phyloP scores from a whole-genome alignment of 2,329 filamentous ascomycete genomes.

The Cladosporium cucumerinum region DNA sequence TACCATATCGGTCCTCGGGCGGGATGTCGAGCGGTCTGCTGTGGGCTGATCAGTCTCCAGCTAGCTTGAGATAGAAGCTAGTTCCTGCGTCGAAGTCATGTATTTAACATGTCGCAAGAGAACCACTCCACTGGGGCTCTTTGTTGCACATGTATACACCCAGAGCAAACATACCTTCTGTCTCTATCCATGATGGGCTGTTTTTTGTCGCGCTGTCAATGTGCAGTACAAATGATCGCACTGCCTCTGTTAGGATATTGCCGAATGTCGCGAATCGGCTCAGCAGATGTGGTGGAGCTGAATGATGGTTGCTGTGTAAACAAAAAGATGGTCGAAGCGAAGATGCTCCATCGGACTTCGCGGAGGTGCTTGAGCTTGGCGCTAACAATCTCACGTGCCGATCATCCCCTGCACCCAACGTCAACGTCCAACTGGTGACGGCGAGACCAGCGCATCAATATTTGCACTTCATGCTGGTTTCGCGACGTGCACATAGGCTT shows the following conservation, averaged over 20 bases:
- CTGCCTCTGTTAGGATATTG: not conserved
- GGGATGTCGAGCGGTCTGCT: conserved; percentile 27
- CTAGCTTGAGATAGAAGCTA: not conserved
- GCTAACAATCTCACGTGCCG: not conserved
- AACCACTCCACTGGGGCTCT: not conserved
- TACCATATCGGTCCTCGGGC: conserved; percentile 34
- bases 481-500: not conserved
- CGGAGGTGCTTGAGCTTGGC: conserved; percentile 11
- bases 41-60: not conserved
- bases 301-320: conserved; percentile 12
- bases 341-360: conserved; percentile 11
- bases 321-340: conserved; percentile 16
- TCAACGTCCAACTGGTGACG: not conserved
- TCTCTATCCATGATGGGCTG: conserved; percentile 36
- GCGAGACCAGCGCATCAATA: not conserved
- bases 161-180: conserved; percentile 39
- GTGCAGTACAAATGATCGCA: not conserved
- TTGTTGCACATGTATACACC: not conserved
- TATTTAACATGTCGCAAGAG: not conserved
- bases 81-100: not conserved
- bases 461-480: not conserved
- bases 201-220: not conserved
- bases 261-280: not conserved
- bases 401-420: not conserved
- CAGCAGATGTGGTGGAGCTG: not conserved